These are phyloP conservation scores for Russula ochroleuca DNA, from an alignment of 768 basidiomycete genomes.

Conservation along the genomic window DNA sequence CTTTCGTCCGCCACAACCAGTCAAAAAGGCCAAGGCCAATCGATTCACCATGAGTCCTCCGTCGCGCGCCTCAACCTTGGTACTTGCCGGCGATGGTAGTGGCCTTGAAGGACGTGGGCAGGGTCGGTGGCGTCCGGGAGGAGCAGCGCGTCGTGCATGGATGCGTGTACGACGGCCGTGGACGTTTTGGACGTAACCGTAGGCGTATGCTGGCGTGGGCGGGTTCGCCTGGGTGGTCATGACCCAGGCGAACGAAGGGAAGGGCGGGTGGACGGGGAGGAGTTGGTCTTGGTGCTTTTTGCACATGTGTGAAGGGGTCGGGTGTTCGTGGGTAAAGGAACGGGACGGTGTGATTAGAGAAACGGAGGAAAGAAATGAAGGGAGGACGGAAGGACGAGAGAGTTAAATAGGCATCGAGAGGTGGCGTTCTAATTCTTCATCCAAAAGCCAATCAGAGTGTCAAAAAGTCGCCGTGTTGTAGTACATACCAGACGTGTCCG, in stretches of 20 bases:
- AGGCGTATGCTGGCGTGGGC: not conserved
- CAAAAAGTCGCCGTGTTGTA: slow-evolving; percentile 18
- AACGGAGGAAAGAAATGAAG: not conserved
- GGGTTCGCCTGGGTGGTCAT: slow-evolving; percentile 20
- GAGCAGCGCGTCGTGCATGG: not conserved
- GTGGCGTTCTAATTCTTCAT: not conserved
- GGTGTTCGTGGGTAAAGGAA: not conserved
- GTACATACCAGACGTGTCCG: slow-evolving; percentile 5
- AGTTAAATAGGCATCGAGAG: slow-evolving; percentile 9
- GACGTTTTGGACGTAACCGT: slow-evolving; percentile 19
- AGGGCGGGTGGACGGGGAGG: slow-evolving; percentile 14
- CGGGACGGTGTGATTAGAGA: not conserved
- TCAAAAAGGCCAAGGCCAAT: not conserved
- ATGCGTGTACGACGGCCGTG: not conserved
- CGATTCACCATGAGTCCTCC: slow-evolving; percentile 17
- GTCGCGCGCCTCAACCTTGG: not conserved
- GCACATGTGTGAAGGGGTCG: not conserved
- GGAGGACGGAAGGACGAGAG: not conserved
- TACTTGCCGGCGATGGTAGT: not conserved
- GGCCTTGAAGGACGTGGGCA: not conserved
- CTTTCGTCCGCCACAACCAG: not conserved
- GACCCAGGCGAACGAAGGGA: slow-evolving; percentile 24
- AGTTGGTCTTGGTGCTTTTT: not conserved
- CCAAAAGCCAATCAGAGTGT: slow-evolving; percentile 3
- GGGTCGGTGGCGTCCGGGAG: not conserved